phyloP scores from a whole-genome alignment of 352 stramenopile species.

The Globisporangium cystogenes region DNA sequence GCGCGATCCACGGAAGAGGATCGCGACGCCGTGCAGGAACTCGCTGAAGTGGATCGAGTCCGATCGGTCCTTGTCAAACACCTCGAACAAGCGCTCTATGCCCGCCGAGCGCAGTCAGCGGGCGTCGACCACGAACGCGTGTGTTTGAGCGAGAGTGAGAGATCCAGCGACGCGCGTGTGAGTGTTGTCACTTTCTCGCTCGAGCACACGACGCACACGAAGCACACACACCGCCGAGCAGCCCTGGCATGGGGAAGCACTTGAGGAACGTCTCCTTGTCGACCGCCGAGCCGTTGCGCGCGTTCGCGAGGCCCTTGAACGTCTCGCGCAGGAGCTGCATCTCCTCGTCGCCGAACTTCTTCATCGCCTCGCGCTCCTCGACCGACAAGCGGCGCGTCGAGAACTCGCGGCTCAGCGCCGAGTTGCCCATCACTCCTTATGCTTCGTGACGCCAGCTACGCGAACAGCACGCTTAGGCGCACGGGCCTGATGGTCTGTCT shows the following conservation, averaged over 20 bases:
- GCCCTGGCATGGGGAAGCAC: conserved; percentile 87
- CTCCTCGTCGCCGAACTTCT: conserved; percentile 73
- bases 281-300: conserved; percentile 59
- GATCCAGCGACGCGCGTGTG: neutral
- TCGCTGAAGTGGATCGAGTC: conserved; percentile 89
- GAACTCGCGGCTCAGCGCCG: conserved; percentile 48
- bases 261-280: conserved; percentile 94
- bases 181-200: no score
- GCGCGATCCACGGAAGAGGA: conserved; percentile 74
- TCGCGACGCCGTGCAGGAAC: conserved; percentile 88
- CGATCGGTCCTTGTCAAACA: conserved; percentile 89
- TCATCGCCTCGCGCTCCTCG: conserved; percentile 64
- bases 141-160: neutral
- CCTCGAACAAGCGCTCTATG: conserved; percentile 86
- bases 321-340: conserved; percentile 75
- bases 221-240: conserved; percentile 62
- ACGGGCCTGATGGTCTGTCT: no score
- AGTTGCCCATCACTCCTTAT: conserved; percentile 67
- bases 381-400: conserved; percentile 34
- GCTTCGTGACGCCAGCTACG: no score
- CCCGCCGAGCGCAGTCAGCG: neutral
- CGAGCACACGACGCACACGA: neutral
- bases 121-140: no score
- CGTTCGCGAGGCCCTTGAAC: conserved; percentile 68
- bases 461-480: no score